phyloP scores from a whole-genome alignment of 2,329 filamentous ascomycete genomes.

The Chalaropsis thielavioides region DNA sequence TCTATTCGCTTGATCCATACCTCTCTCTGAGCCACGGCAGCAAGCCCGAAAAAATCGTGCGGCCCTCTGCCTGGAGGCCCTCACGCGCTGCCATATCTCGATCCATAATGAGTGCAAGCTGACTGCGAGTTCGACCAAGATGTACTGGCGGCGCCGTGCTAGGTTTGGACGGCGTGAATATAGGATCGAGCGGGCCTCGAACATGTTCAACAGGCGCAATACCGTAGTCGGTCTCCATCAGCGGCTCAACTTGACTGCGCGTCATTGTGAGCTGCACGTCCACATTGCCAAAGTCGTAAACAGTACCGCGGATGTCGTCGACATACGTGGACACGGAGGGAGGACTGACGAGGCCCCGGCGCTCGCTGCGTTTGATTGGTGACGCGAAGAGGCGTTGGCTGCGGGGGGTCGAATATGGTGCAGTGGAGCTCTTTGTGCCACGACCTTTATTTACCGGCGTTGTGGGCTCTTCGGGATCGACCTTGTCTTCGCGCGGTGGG shows the following conservation, averaged over 20 bases:
- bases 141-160: constrained; percentile 32
- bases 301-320: constrained; percentile 32
- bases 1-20: neutral
- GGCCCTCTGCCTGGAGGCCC: neutral
- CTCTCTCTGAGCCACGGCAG: constrained; percentile 8
- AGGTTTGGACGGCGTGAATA: constrained; percentile 37
- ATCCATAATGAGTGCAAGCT: constrained; percentile 43
- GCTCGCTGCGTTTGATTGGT: constrained; percentile 7
- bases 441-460: neutral
- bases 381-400: constrained; percentile 9
- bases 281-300: constrained; percentile 29
- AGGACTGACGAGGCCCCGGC: neutral
- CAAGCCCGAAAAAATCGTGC: constrained; percentile 6
- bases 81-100: constrained; percentile 30
- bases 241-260: constrained; percentile 13
- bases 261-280: constrained; percentile 17
- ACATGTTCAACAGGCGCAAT: constrained; percentile 20
- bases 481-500: neutral
- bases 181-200: constrained; percentile 25
- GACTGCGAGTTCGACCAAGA: constrained; percentile 45
- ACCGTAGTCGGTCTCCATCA: constrained; percentile 20
- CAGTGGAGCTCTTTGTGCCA: neutral
- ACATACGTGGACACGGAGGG: constrained; percentile 24
- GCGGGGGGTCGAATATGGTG: neutral
- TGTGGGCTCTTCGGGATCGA: neutral